Percentiles rank a stretch among this genome's conserved stretches.
These are phyloP conservation scores for Prunus mira DNA, from an alignment of 306 rosid genomes.

Conservation along the genomic window DNA sequence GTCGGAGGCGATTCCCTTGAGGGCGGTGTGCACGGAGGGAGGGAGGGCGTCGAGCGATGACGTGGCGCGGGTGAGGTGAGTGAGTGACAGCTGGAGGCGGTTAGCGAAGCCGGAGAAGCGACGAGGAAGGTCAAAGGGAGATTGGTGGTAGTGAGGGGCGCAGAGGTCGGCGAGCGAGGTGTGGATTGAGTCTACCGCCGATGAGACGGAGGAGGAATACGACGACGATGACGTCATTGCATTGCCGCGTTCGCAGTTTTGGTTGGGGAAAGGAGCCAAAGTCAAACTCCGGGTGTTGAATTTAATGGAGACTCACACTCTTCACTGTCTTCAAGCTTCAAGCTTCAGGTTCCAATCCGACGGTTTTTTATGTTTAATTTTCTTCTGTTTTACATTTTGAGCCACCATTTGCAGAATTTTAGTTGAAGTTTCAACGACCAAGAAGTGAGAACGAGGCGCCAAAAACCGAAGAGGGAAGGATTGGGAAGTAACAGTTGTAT, in stretches of 20 bases:
- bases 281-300: neutral
- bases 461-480: neutral
- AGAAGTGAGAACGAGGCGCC: neutral
- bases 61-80: conserved; percentile 23
- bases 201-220: neutral
- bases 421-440: too few species aligned
- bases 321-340: neutral
- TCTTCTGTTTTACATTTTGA: too few species aligned
- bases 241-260: conserved; percentile 1
- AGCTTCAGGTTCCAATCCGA: neutral
- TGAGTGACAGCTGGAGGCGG: conserved; percentile 36
- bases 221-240: conserved; percentile 26
- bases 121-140: conserved; percentile 32
- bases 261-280: neutral
- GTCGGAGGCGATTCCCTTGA: conserved; percentile 35
- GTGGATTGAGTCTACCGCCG: conserved; percentile 31
- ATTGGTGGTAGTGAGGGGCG: conserved; percentile 4
- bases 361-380: neutral
- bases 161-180: conserved; percentile 32
- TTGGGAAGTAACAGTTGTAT: too few species aligned
- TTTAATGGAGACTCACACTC: neutral
- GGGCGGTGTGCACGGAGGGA: conserved; percentile 28
- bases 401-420: neutral
- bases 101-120: conserved; percentile 35
- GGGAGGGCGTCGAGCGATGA: conserved; percentile 22